Base-by-base conservation (phyloP, 441 rosid species). In the Biscutella auriculata region DNA sequence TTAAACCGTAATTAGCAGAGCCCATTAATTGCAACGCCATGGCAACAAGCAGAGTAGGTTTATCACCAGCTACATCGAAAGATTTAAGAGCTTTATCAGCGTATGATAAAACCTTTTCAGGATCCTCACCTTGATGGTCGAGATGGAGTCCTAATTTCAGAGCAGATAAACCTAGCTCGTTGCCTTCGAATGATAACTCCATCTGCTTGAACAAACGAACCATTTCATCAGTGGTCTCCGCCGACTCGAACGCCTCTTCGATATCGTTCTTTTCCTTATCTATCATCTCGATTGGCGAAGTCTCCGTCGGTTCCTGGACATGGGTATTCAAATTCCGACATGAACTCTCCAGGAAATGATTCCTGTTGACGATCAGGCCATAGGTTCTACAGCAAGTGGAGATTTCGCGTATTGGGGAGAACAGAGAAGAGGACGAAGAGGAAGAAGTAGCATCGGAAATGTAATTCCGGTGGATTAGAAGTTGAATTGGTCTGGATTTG, bases 191-290 rank as follows among this genome's bases (percentile, higher is more conserved):
- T 29, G 71, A 71, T 13, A 77, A 57, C 73, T 86, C 98, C 97
- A 88, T 92, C 42, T 70, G 65, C 67, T 81, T 74, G 66, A 84
- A 88, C 47, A 82, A 75, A 34, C 62, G 67, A 15, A 88, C 73
- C 98, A 88, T 86, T 60, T 86, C 90, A 51, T 79, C 85, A 15
- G 84, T 50, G 16, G 89, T 83, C 40, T 39, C 63, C 2, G 95
- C 92, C 9, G 95, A 82, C 79, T 92, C 97, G 60, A 92, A 87
- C 44, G 83, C 82, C 55, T 84, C 92, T 43, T 92, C 95, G 21
- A 92, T 88, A 56, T 84, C 81, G 39, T 74, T 66, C 40, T 73
- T 92, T 66, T 79, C 82, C 32, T 71, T 75, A 42, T n/a, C n/a
- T n/a, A n/a, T n/a, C n/a, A n/a, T n/a, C n/a, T 75, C 93, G 40